These are phyloP conservation scores for Gomphus sp. DNA, from an alignment of 1,284 basidiomycete genomes.

Conservation along the genomic window DNA sequence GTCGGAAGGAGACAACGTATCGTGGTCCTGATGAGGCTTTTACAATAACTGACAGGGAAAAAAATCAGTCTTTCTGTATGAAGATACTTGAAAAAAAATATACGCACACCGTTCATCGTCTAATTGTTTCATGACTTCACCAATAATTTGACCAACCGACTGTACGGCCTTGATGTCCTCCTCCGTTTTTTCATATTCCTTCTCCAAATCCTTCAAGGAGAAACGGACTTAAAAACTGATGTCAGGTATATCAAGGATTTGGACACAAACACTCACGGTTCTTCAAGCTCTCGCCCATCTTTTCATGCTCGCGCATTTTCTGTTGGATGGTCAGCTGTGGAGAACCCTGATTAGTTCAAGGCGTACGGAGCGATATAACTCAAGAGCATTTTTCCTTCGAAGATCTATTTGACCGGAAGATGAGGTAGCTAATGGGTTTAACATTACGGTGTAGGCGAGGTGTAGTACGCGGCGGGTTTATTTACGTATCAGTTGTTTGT, in stretches of 20 bases:
- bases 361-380: slow-evolving; percentile 55
- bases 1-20: slow-evolving; percentile 98
- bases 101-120: slow-evolving; percentile 93
- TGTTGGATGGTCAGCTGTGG: slow-evolving; percentile 24
- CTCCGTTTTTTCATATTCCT: slow-evolving; percentile 92
- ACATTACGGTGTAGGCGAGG: slow-evolving; percentile 24
- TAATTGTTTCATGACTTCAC: slow-evolving; percentile 97
- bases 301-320: slow-evolving; percentile 89
- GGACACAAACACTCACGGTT: slow-evolving; percentile 47
- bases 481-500: too few species aligned
- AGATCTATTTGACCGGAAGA: slow-evolving; percentile 43
- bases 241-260: background rate
- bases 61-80: background rate
- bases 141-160: slow-evolving; percentile 98
- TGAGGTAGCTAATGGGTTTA: slow-evolving; percentile 45
- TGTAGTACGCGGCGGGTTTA: slow-evolving; percentile 19
- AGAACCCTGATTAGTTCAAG: background rate
- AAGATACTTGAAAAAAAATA: background rate
- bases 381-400: slow-evolving; percentile 55
- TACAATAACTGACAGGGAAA: slow-evolving; percentile 73
- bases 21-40: slow-evolving; percentile 98
- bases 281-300: slow-evolving; percentile 77
- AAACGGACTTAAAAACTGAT: slow-evolving; percentile 51
- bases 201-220: slow-evolving; percentile 80
- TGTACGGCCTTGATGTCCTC: slow-evolving; percentile 99